phyloP scores from a whole-genome alignment of 805 yeast genomes.

The Saccharomyces kudriavzevii region DNA sequence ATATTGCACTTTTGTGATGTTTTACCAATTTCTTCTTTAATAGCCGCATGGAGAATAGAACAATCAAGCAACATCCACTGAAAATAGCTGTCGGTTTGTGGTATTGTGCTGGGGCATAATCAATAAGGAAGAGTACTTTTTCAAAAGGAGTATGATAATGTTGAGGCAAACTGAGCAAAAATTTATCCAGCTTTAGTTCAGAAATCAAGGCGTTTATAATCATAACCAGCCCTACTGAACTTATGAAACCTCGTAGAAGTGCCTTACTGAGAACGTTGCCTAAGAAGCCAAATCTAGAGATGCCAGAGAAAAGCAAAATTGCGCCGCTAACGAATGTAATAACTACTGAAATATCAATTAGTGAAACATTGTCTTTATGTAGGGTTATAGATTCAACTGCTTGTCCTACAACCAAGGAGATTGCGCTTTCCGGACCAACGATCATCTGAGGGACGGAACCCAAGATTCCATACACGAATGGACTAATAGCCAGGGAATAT shows the following conservation, averaged over 20 bases:
- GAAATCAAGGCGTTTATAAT: constrained; percentile 65
- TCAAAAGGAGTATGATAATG: constrained; percentile 66
- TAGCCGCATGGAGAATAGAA: constrained; percentile 37
- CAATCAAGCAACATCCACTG: constrained; percentile 44
- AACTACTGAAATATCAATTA: constrained; percentile 54
- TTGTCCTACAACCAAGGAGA: constrained; percentile 76
- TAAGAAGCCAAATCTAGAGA: constrained; percentile 77
- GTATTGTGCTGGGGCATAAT: constrained; percentile 37
- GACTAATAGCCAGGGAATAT: constrained; percentile 67
- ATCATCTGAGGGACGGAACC: constrained; percentile 87
- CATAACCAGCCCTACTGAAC: constrained; percentile 82
- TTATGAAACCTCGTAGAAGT: constrained; percentile 70
- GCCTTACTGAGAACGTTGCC: constrained; percentile 75
- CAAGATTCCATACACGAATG: constrained; percentile 64
- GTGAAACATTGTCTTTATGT: constrained; percentile 35
- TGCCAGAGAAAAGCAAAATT: constrained; percentile 60
- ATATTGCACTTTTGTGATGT: constrained; percentile 40
- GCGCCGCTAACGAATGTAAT: constrained; percentile 73
- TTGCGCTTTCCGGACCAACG: constrained; percentile 88
- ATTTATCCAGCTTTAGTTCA: constrained; percentile 55
- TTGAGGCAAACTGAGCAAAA: constrained; percentile 38
- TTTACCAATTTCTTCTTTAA: constrained; percentile 34
- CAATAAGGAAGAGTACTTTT: constrained; percentile 50
- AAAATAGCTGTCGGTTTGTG: constrained; percentile 57
- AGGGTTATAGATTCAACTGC: constrained; percentile 51